Evolutionary conservation across 345 rosid species (phyloP), one percentile per base, ranked within the genome.

Genomic region (Arabis hirsuta): DNA sequence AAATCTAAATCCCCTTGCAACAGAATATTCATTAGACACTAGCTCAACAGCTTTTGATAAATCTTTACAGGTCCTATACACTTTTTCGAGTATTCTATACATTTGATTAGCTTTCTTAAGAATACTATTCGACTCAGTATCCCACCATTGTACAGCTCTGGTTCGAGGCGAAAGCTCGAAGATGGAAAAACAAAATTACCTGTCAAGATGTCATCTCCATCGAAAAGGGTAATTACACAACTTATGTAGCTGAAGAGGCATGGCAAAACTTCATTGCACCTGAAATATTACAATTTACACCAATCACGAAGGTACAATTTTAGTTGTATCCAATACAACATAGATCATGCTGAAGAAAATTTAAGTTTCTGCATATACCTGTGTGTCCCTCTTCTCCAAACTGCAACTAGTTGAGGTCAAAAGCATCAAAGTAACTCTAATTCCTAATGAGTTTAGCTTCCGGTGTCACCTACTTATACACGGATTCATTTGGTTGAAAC

Each of bases 131-230:
- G 9, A 39, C 52, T 60, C 52, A 50, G 5, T 50, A 36, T 39
- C 16, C 29, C 34, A n/a, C 29, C 34, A 24, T 11, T 24, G 31
- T 32, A 64, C 42, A 54, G 20, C 31, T 14, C 47, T 55, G 27
- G 10, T 52, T 73, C 26, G 5, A 65, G 39, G 59, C 2, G 6
- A 8, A 14, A 53, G 34, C 63, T 63, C 51, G 7, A 44, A n/a
- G 55, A 62, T 20, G n/a, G 62, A 51, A 7, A 5, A 6, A 41
- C 16, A 19, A 32, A 12, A 6, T 79, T 7, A 93, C 90, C 94
- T 81, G 90, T 87, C 80, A 86, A 74, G 73, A 87, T 89, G 57
- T 81, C 78, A 81, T 89, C 96, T 78, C 94, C 92, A 76, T 84
- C 90, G 24, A 82, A 73, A 65, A 85, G 81, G 7, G 84, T 85